These are phyloP conservation scores for Quercus agrifolia DNA, from an alignment of 306 rosid species.

Conservation along the genomic window DNA sequence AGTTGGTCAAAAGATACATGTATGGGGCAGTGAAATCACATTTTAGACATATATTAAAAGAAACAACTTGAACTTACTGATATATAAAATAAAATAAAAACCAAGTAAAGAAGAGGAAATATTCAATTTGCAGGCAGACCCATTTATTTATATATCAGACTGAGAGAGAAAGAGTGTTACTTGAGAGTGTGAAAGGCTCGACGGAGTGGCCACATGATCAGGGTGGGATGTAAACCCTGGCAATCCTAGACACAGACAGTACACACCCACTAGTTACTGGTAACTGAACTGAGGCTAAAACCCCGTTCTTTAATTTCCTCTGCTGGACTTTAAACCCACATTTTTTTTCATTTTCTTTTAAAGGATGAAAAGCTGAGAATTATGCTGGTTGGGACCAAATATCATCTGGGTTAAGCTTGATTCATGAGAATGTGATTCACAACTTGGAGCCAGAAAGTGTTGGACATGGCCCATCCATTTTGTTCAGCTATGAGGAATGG, in stretches of 20 bases:
- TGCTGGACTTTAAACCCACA: no score
- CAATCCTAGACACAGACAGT: not conserved
- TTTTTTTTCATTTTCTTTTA: no score
- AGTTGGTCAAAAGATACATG: not conserved
- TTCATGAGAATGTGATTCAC: no score
- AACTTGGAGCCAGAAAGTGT: no score
- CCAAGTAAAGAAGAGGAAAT: not conserved
- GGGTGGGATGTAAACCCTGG: not conserved
- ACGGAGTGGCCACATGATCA: conserved; percentile 6
- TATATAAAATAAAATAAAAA: not conserved
- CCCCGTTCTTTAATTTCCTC: not conserved
- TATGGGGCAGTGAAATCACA: not conserved
- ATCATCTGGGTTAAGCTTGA: no score
- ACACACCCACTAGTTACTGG: not conserved
- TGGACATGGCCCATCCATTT: no score
- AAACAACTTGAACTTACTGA: not conserved
- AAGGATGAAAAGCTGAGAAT: no score
- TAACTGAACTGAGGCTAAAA: not conserved
- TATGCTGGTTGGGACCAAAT: no score
- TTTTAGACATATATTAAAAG: not conserved
- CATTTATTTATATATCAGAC: not conserved
- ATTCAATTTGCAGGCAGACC: not conserved
- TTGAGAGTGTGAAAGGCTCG: not conserved
- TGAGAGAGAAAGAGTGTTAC: not conserved
- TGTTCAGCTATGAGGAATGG: no score